phyloP scores from a whole-genome alignment of 106 monocot genomes.

The Ottelia alismoides region DNA sequence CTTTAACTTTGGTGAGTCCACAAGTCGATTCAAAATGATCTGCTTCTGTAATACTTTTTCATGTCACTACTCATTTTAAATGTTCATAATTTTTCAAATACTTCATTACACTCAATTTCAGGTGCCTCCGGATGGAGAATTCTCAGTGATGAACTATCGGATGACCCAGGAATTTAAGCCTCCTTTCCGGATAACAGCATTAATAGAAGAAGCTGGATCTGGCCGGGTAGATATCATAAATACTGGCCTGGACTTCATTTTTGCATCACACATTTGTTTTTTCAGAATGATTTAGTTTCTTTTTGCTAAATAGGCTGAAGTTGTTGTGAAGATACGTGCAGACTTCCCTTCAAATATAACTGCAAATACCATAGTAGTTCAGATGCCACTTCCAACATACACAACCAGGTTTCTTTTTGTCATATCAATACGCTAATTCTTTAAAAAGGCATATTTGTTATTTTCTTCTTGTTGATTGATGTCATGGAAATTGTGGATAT shows the following conservation, averaged over 20 bases:
- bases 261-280: no score
- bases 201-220: slow-evolving; percentile 90
- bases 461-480: no score
- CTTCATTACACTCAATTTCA: no score
- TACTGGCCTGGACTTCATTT: no score
- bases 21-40: no score
- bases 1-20: slow-evolving; percentile 71
- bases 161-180: slow-evolving; percentile 99
- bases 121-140: slow-evolving; percentile 80
- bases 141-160: slow-evolving; percentile 95
- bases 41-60: no score
- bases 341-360: slow-evolving; percentile 69
- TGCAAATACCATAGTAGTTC: slow-evolving; percentile 25
- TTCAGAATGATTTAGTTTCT: no score
- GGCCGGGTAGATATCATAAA: slow-evolving; percentile 48
- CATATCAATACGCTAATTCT: no score
- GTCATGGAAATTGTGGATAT: no score
- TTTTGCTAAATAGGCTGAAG: slow-evolving; percentile 51
- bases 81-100: no score
- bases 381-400: slow-evolving; percentile 93
- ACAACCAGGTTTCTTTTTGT: slow-evolving; percentile 54
- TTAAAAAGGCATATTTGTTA: no score
- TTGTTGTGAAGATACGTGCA: slow-evolving; percentile 79
- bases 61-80: no score
- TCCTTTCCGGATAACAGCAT: slow-evolving; percentile 84